Percentiles rank a stretch among this genome's conserved stretches.
phyloP scores from a whole-genome alignment of 2,329 filamentous ascomycete species.

The Dactylellina parvicollis region DNA sequence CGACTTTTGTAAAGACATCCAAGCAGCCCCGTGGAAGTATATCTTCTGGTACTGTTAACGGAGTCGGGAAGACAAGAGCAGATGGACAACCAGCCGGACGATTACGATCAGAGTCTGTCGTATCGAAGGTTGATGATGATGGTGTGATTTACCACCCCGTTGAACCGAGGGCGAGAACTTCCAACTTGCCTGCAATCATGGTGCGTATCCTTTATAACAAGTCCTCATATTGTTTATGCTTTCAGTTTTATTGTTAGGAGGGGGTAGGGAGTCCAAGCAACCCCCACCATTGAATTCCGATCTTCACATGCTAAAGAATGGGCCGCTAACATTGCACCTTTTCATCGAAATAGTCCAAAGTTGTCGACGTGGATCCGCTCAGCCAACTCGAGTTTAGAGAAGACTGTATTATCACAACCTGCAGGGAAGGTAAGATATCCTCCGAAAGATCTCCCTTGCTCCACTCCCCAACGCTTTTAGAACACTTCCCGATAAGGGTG shows the following conservation, averaged over 20 bases:
- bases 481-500: background rate
- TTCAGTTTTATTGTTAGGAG: background rate
- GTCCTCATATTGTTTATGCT: background rate
- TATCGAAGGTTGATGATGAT: slow-evolving; percentile 46
- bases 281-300: slow-evolving; percentile 8
- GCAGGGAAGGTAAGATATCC: slow-evolving; percentile 79
- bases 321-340: slow-evolving; percentile 32
- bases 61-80: slow-evolving; percentile 72
- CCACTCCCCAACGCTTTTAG: slow-evolving; percentile 40
- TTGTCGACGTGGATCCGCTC: slow-evolving; percentile 84
- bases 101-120: slow-evolving; percentile 47
- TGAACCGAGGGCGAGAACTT: slow-evolving; percentile 82
- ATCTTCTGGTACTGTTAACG: slow-evolving; percentile 63
- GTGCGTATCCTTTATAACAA: slow-evolving; percentile 65
- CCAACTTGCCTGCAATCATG: slow-evolving; percentile 89
- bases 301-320: background rate
- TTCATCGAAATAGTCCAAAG: slow-evolving; percentile 75
- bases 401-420: slow-evolving; percentile 90
- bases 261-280: background rate
- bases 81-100: slow-evolving; percentile 67
- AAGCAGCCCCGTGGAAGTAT: slow-evolving; percentile 64
- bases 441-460: slow-evolving; percentile 7
- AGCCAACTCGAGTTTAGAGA: slow-evolving; percentile 94
- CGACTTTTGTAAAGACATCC: slow-evolving; percentile 55
- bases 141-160: slow-evolving; percentile 75